A percentile compares a stretch with the other conserved stretches of the same genome.
Conservation (phyloP, 352 stramenopile genomes). For the Globisporangium cederbergense region DNA sequence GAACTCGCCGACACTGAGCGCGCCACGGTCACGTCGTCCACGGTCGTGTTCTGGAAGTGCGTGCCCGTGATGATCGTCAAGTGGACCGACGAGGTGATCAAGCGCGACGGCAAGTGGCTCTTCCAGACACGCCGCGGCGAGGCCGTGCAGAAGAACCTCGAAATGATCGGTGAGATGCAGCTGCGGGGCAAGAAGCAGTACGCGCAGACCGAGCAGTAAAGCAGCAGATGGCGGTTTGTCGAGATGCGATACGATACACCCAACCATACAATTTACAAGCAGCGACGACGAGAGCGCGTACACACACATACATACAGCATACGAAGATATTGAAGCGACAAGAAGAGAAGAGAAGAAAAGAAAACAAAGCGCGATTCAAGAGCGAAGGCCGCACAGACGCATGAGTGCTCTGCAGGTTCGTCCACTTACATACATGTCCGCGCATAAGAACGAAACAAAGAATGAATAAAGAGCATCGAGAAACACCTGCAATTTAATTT, state of each 20-base stretch:
- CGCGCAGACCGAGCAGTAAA: constrained; percentile 50
- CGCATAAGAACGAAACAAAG: too few species aligned
- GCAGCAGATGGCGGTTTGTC: constrained; percentile 4
- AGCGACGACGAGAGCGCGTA: background rate
- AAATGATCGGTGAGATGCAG: constrained; percentile 89
- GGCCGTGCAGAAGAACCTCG: constrained; percentile 85
- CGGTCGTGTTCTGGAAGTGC: constrained; percentile 85
- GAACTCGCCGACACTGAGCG: constrained; percentile 48
- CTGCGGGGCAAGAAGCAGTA: constrained; percentile 88
- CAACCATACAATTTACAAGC: background rate
- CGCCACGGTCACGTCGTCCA: constrained; percentile 57
- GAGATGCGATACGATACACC: background rate
- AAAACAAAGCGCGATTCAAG: too few species aligned
- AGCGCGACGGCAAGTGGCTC: constrained; percentile 67
- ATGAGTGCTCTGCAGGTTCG: too few species aligned
- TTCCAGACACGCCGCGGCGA: constrained; percentile 72
- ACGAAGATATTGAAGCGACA: too few species aligned
- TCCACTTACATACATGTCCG: too few species aligned
- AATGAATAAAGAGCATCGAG: too few species aligned
- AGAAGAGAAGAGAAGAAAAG: too few species aligned
- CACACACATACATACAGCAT: background rate
- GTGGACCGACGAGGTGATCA: constrained; percentile 76
- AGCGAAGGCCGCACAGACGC: too few species aligned
- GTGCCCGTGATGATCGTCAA: constrained; percentile 80
- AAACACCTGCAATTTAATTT: too few species aligned